phyloP scores from a whole-genome alignment of 176 grass and related monocot genomes.

The Thinopyrum elongatum region DNA sequence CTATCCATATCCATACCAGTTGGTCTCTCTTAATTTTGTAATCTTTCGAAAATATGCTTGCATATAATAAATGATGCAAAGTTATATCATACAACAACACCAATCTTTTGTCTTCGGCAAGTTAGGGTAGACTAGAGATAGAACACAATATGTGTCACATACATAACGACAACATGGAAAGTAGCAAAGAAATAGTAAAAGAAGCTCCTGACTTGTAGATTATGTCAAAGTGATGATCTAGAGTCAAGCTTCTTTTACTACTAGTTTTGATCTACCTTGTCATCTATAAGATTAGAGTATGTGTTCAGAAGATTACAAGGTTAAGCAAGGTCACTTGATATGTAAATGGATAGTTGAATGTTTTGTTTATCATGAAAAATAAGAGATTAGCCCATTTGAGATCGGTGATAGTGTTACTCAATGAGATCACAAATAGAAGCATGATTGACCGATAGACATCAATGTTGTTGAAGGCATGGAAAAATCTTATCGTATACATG shows the following conservation, averaged over 20 bases:
- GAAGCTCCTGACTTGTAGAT: not conserved
- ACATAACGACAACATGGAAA: not conserved
- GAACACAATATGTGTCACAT: not conserved
- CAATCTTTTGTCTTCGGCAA: too few relatives aligned
- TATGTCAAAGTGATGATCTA: not conserved
- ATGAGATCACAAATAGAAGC: not conserved
- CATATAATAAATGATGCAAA: too few relatives aligned
- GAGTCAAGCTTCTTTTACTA: not conserved
- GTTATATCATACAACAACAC: too few relatives aligned
- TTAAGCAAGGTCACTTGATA: not conserved
- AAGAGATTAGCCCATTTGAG: not conserved
- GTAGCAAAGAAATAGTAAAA: not conserved
- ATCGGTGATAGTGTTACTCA: not conserved
- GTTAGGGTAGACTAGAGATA: too few relatives aligned
- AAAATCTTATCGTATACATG: not conserved
- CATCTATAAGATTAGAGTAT: not conserved
- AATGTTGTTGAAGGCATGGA: not conserved
- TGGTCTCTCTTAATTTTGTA: not conserved
- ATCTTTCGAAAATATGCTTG: too few relatives aligned
- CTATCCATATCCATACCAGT: not conserved
- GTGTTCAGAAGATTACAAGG: not conserved
- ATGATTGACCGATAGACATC: not conserved
- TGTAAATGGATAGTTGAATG: not conserved
- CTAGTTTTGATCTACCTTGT: not conserved
- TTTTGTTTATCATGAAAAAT: not conserved